A percentile compares a stretch with the other conserved stretches of the same genome.
Evolutionary conservation across 139 green algal genomes (phyloP).

Genomic region (Tetraselmis striata): DNA sequence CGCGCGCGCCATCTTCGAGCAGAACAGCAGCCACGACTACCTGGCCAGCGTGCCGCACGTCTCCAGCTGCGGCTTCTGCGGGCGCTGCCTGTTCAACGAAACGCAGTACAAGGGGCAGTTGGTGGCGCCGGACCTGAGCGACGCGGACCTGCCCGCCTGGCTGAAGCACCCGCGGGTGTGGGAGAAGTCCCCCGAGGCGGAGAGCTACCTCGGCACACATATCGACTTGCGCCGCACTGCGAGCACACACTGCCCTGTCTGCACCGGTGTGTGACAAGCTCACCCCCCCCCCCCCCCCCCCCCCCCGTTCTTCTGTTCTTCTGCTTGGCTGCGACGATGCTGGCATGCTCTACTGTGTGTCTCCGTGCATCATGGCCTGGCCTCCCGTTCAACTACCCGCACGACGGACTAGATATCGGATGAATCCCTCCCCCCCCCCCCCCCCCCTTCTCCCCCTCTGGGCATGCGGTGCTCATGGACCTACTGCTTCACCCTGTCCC

Average conservation of each 20-base stretch:
- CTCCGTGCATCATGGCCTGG: too few species aligned
- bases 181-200: background rate
- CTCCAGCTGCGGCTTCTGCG: background rate
- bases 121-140: background rate
- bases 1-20: background rate
- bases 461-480: too few species aligned
- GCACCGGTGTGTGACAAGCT: background rate
- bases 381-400: too few species aligned
- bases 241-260: background rate
- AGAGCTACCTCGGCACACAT: background rate
- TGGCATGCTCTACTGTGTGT: too few species aligned
- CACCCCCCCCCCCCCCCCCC: too few species aligned
- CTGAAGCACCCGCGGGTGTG: background rate
- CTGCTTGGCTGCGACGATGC: too few species aligned
- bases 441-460: too few species aligned
- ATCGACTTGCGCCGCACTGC: background rate
- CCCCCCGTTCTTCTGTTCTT: too few species aligned
- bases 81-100: background rate
- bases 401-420: too few species aligned
- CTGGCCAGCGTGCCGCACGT: background rate
- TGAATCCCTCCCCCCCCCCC: too few species aligned
- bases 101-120: background rate
- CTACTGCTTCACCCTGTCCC: too few species aligned
- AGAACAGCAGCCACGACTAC: background rate
- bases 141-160: background rate